Evolutionary conservation across 441 rosid species (phyloP), one percentile per base, ranked within the genome.

Genomic region (Arabidopsis hybrid): DNA sequence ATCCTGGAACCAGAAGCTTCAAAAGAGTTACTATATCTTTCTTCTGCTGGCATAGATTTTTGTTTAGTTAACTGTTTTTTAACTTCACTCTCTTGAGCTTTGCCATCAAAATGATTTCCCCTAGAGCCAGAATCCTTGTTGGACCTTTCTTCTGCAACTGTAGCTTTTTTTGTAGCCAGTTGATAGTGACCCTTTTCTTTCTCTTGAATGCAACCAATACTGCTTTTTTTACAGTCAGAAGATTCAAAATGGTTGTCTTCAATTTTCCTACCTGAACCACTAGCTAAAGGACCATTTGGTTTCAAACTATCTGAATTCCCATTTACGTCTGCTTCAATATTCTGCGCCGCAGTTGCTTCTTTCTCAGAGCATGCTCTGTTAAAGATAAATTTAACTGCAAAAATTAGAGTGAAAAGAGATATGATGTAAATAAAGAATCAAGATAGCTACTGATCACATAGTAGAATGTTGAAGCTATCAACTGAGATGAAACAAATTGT

Each of bases 301-400:
- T 74, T 72, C 40, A 62, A 43, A 76, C 70, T 76, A 73, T 52
- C 51, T 60, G 32, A 16, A 53, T 6, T 39, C 52, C 57, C 75
- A 68, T 35, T 35, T 50, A 29, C 16, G 7, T 1, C 67, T 18
- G 40, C 59, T 35, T 51, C 68, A 10, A 70, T 79, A 68, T 82
- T 81, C 76, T 63, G 57, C 11, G 59, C 70, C 52, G 75, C 65
- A 73, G 74, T 77, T 82, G 65, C 71, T 78, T 83, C 83, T 56
- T 79, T 79, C 76, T 64, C 72, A 65, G 60, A 66, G 61, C 60
- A 73, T 40, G 18, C 73, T 82, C 69, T 82, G 80, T 89, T 95
- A 39, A 92, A 81, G 53, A 95, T 38, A 80, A 63, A 78, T 77
- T 88, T 84, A 57, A 78, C 97, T 94, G 91, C 89, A 85, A 63